Percentiles rank a stretch among this genome's conserved stretches.
Conservation (phyloP, 78 protist species). For the Guillardia theta region DNA sequence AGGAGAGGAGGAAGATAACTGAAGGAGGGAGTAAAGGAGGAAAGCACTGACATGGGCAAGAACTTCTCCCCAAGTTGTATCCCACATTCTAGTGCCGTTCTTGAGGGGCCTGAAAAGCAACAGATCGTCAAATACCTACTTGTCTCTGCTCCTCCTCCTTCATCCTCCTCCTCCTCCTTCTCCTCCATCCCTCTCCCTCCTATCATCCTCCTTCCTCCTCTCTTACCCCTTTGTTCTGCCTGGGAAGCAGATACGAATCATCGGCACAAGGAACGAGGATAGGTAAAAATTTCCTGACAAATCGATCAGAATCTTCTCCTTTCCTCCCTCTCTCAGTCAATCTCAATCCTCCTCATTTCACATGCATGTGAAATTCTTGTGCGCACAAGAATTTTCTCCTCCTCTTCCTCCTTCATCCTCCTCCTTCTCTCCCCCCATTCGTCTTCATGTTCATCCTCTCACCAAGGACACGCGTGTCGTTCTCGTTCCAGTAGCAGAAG, state of each 20-base stretch:
- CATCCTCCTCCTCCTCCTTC: no score
- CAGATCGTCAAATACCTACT: no score
- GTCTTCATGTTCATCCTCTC: no score
- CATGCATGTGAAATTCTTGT: no score
- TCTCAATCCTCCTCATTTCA: no score
- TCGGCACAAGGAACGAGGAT: constrained; percentile 1
- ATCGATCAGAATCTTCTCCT: no score
- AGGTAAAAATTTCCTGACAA: not conserved
- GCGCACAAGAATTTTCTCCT: no score
- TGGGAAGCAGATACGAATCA: not conserved
- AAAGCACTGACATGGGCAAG: not conserved
- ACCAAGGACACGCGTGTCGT: not conserved
- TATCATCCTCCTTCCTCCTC: no score
- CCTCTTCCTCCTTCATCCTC: no score
- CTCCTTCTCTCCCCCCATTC: no score
- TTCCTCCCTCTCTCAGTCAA: no score
- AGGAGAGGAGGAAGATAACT: not conserved
- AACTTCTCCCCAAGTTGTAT: not conserved
- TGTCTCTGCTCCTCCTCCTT: not conserved
- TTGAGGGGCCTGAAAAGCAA: not conserved
- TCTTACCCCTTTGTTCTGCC: not conserved
- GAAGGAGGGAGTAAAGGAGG: not conserved
- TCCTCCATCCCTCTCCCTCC: no score
- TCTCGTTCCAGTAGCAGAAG: not conserved
- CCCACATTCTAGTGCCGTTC: not conserved